phyloP scores from a whole-genome alignment of 148 eudicot genomes.

The Arctostaphylos glauca region DNA sequence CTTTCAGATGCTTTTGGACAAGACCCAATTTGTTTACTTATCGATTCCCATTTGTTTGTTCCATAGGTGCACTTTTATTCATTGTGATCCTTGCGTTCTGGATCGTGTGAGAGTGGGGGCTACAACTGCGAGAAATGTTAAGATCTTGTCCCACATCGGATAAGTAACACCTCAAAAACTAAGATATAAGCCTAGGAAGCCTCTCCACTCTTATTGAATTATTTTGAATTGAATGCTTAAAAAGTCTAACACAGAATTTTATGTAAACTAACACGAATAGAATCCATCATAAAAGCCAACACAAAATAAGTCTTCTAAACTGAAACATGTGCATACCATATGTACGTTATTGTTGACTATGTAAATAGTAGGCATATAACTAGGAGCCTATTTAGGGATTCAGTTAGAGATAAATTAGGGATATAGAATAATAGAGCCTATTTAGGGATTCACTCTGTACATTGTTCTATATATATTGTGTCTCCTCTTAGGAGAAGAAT shows the following conservation, averaged over 20 bases:
- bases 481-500: too few species aligned
- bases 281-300: neutral
- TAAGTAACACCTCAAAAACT: neutral
- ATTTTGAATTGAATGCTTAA: neutral
- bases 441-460: too few species aligned
- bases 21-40: neutral
- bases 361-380: too few species aligned
- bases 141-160: neutral
- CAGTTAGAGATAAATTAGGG: too few species aligned
- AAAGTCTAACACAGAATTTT: neutral
- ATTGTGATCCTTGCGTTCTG: neutral
- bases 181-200: neutral
- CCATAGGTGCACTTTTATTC: neutral
- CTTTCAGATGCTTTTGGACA: neutral
- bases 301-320: neutral
- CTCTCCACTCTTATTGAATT: neutral
- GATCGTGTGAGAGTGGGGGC: neutral
- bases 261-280: neutral
- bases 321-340: neutral
- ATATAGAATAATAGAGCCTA: too few species aligned
- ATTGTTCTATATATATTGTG: too few species aligned
- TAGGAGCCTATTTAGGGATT: too few species aligned
- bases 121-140: neutral
- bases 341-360: too few species aligned
- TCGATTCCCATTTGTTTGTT: neutral